Base-by-base conservation (phyloP, 768 basidiomycete genomes). In the Mycena alexandri region DNA sequence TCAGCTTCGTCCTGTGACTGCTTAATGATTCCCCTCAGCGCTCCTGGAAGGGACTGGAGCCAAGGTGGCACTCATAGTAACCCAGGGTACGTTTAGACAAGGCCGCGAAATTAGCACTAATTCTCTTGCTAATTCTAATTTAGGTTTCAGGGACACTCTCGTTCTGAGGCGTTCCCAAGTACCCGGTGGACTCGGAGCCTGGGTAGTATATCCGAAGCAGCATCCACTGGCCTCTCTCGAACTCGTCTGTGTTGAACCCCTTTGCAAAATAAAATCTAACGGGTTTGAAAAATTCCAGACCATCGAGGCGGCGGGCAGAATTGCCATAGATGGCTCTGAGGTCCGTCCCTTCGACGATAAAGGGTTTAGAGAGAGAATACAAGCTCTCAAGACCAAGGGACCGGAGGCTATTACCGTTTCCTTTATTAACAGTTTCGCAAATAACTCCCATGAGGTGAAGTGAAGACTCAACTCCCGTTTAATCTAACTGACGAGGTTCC, bases 21-120 rank as follows among this genome's bases (percentile, higher is more conserved):
- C 51, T n/a, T 54, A 21, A 44, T 12, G 24, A 25, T 21, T 43
- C 24, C 5, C 41, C 13, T n/a, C 58, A 70, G 69, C 77, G 2
- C 69, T 78, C 34, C 70, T 78, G 34, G 77, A 78, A 70, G 75
- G 77, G 24, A 76, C 69, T 36, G 75, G 75, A 16, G 74, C 76
- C 19, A 67, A 64, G 16, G 75, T 77, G 21, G 77, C 75, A 10
- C 67, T 78, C 17, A 65, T 78, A 22, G 74, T 78, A 12, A 77
- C 77, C 17, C 76, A 78, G 48, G 77, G 77, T 77, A 72, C 62
- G 69, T 61, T 52, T 61, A 72, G 42, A 61, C 16, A 43, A 22
- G 14, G 36, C 34, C 5, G 5, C 19, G 17, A 9, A 5, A 10
- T 71, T 25, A 29, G 64, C 67, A 54, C 72, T 71, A 50, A 57